Percentiles rank a stretch among this genome's conserved stretches.
Conservation (phyloP, 495 filamentous ascomycete genomes). For the Chaetomium tenue region DNA sequence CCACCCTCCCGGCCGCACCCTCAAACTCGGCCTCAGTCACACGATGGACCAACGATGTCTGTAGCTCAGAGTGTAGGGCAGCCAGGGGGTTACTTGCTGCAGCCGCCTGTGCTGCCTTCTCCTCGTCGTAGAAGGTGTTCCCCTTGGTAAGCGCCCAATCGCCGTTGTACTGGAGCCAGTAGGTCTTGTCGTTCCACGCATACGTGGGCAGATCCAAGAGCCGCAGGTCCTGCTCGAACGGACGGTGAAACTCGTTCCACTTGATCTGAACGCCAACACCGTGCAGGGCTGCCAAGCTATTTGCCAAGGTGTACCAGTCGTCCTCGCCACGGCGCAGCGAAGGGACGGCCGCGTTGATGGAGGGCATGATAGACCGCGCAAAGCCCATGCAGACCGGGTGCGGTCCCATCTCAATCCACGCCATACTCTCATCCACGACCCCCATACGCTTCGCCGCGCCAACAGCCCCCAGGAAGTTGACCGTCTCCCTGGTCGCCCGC, state of each 20-base stretch:
- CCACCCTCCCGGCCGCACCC: constrained; percentile 53
- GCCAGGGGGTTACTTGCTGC: too few relatives aligned
- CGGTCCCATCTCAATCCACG: constrained; percentile 67
- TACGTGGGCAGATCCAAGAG: constrained; percentile 73
- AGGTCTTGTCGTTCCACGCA: constrained; percentile 75
- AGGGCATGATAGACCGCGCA: constrained; percentile 60
- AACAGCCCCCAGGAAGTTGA: constrained; percentile 68
- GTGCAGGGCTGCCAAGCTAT: constrained; percentile 61
- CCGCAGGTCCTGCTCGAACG: constrained; percentile 59
- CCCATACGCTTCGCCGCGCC: constrained; percentile 53
- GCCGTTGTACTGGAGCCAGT: constrained; percentile 76
- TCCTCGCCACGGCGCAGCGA: constrained; percentile 53
- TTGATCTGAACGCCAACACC: constrained; percentile 63
- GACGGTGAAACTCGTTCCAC: constrained; percentile 77
- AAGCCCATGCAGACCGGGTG: constrained; percentile 68
- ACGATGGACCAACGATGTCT: constrained; percentile 50
- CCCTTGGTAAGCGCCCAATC: constrained; percentile 65
- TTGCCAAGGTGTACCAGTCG: constrained; percentile 64
- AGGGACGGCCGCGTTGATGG: constrained; percentile 54
- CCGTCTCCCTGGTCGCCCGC: constrained; percentile 65
- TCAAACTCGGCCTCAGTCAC: constrained; percentile 57
- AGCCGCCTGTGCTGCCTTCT: constrained; percentile 18
- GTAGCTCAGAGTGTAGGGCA: too few relatives aligned
- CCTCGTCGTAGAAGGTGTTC: constrained; percentile 60
- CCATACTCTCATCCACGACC: constrained; percentile 53